Evolutionary conservation across 768 basidiomycete genomes (phyloP).

Genomic region (Leucogyrophana mollusca): DNA sequence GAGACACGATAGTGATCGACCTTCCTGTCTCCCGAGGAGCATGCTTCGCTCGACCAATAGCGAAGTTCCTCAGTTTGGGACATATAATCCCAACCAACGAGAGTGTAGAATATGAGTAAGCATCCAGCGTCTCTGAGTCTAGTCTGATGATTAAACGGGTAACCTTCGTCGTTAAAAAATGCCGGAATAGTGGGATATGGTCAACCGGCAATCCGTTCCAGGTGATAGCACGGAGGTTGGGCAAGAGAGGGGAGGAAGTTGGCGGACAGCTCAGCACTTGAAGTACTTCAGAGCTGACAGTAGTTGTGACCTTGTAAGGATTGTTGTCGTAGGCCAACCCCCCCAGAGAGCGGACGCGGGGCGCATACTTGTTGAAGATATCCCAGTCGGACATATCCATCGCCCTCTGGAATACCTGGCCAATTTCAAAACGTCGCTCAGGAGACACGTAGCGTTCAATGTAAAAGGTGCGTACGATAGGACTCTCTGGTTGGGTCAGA

Average conservation of each 20-base stretch:
- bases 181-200: conserved; percentile 18
- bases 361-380: conserved; percentile 25
- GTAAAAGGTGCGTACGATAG: too few relatives aligned
- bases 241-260: conserved; percentile 17
- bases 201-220: conserved; percentile 16
- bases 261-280: conserved; percentile 24
- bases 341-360: conserved; percentile 16
- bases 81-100: conserved; percentile 18
- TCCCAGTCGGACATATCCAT: conserved; percentile 28
- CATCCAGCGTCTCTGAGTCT: conserved; percentile 3
- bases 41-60: conserved; percentile 4
- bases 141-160: conserved; percentile 10
- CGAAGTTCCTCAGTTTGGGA: conserved; percentile 15
- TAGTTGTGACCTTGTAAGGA: too few relatives aligned
- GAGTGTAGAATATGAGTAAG: conserved; percentile 17
- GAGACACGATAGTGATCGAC: too few relatives aligned
- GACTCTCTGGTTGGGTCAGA: too few relatives aligned
- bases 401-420: conserved; percentile 21
- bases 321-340: not conserved
- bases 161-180: conserved; percentile 20
- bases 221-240: conserved; percentile 15
- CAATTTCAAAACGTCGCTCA: too few relatives aligned
- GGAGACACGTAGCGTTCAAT: too few relatives aligned
- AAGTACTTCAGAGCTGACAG: conserved; percentile 17
- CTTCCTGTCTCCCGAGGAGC: too few relatives aligned